Evolutionary conservation across 345 rosid genomes (phyloP).

Genomic region (Syzygium jambos): DNA sequence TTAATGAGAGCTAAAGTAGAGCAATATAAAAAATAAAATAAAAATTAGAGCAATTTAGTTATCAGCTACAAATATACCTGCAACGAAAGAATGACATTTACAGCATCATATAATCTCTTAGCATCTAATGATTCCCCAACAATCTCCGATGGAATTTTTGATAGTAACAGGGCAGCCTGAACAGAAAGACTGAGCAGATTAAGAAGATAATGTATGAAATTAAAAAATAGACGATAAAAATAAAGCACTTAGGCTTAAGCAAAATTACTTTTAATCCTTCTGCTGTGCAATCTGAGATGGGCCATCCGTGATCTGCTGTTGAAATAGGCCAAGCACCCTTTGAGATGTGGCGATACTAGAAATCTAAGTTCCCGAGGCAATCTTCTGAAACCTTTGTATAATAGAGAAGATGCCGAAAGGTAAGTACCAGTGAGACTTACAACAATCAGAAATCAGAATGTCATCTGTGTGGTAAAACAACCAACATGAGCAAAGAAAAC

Average conservation of each 20-base stretch:
- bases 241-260: not conserved
- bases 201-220: not conserved
- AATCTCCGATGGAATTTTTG: conserved; percentile 58
- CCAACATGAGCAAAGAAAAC: conserved; percentile 2
- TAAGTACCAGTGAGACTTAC: not conserved
- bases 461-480: not conserved
- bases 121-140: conserved; percentile 77
- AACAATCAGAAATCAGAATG: not conserved
- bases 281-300: conserved; percentile 90
- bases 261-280: conserved; percentile 82
- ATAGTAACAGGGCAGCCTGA: conserved; percentile 69
- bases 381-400: conserved; percentile 59
- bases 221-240: not conserved
- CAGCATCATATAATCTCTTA: conserved; percentile 63
- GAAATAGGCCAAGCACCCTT: conserved; percentile 99
- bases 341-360: conserved; percentile 94
- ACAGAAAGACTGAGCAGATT: conserved; percentile 4
- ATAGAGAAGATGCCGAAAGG: conserved; percentile 3
- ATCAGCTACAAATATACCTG: conserved; percentile 44
- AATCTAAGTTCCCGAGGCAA: conserved; percentile 73
- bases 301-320: conserved; percentile 97
- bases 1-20: not conserved
- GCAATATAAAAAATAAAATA: not conserved
- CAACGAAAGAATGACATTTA: conserved; percentile 75
- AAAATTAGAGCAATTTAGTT: not conserved